Conservation (phyloP, 108 stramenopile genomes). For the Chaetoceros muelleri region DNA sequence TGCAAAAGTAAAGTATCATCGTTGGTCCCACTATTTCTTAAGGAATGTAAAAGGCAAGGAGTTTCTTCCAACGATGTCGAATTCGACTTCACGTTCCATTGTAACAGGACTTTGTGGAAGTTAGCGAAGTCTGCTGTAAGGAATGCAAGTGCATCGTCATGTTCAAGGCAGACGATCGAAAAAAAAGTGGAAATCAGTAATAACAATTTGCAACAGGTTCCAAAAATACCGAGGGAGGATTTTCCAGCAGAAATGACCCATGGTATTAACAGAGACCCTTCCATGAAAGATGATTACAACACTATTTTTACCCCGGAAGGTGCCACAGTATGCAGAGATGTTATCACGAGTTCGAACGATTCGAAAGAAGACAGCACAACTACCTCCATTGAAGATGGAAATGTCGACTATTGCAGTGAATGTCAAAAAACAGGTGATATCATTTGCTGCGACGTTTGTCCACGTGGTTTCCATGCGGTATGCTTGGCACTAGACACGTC, state of each 20-base stretch:
- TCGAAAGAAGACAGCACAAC: conserved; percentile 3
- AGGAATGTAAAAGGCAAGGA: background rate
- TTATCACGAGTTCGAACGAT: background rate
- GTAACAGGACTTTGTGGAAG: background rate
- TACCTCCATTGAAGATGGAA: conserved; percentile 31
- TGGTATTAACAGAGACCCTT: conserved; percentile 40
- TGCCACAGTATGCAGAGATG: background rate
- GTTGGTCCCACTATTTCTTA: background rate
- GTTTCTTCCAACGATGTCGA: background rate
- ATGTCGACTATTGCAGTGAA: conserved; percentile 41
- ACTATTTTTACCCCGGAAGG: conserved; percentile 37
- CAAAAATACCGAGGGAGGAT: conserved; percentile 45
- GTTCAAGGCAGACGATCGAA: background rate
- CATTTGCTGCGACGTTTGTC: conserved; percentile 46
- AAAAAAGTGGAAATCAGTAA: conserved; percentile 6
- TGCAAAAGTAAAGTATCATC: background rate
- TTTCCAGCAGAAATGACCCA: conserved; percentile 48
- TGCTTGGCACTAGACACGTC: conserved; percentile 17
- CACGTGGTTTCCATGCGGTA: conserved; percentile 39
- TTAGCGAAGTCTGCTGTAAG: background rate
- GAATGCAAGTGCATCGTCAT: background rate
- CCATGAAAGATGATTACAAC: conserved; percentile 31
- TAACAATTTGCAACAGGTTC: conserved; percentile 13
- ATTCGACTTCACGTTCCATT: background rate
- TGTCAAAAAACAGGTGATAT: conserved; percentile 34